Evolutionary conservation across 2,329 filamentous ascomycete species (phyloP).

Genomic region (Xylaria sp.): DNA sequence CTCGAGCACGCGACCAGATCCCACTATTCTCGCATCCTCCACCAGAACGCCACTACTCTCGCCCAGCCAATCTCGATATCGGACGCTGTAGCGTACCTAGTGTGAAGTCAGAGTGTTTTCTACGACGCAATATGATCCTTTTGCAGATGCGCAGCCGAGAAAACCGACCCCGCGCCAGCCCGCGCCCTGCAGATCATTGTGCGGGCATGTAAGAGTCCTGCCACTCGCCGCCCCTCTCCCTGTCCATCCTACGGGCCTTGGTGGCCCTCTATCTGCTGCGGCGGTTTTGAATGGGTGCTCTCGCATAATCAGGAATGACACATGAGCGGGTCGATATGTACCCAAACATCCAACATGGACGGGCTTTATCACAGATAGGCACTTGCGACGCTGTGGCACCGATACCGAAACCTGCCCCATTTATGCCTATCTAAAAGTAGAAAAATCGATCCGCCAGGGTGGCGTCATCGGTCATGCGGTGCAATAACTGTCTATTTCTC

Average conservation of each 20-base stretch:
- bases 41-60: slow-evolving; percentile 20
- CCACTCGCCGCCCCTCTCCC: slow-evolving; percentile 13
- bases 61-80: slow-evolving; percentile 19
- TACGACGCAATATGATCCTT: background rate
- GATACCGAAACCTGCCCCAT: slow-evolving; percentile 4
- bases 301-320: slow-evolving; percentile 29
- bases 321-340: slow-evolving; percentile 20
- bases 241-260: background rate
- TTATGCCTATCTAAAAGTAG: slow-evolving; percentile 12
- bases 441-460: background rate
- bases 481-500: background rate
- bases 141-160: slow-evolving; percentile 16
- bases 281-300: slow-evolving; percentile 3
- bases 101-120: background rate
- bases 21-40: slow-evolving; percentile 23
- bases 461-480: slow-evolving; percentile 32
- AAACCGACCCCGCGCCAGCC: slow-evolving; percentile 21
- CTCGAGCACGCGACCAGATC: slow-evolving; percentile 35
- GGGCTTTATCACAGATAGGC: slow-evolving; percentile 13
- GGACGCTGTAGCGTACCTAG: background rate
- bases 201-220: slow-evolving; percentile 9
- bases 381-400: slow-evolving; percentile 14
- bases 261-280: background rate
- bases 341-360: background rate
- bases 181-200: slow-evolving; percentile 34